phyloP scores from a whole-genome alignment of 2,329 filamentous ascomycete genomes.

The Botryotinia calthae region DNA sequence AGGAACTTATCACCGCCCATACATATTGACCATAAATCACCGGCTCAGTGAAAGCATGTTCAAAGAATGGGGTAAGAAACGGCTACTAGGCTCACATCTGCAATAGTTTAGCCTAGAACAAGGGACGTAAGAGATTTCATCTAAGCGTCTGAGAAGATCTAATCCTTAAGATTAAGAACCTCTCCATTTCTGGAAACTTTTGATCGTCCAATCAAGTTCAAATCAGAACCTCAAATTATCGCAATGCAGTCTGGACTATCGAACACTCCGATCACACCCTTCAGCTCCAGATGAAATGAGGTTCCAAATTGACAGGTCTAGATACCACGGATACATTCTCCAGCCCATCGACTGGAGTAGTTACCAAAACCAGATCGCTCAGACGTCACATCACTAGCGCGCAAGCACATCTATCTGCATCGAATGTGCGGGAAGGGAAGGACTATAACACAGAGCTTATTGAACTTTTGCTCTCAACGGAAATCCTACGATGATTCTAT shows the following conservation, averaged over 20 bases:
- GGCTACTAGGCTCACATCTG: background rate
- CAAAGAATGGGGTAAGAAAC: background rate
- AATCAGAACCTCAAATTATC: background rate
- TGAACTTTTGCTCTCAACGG: background rate
- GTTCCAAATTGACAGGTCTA: background rate
- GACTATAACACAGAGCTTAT: background rate
- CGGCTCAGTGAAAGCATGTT: background rate
- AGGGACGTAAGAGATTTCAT: background rate
- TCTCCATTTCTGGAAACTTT: background rate
- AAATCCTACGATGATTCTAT: background rate
- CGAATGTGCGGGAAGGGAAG: accelerated
- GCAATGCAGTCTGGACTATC: accelerated
- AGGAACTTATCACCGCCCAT: background rate
- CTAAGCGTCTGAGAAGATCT: background rate
- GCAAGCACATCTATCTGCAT: background rate
- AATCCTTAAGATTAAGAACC: background rate
- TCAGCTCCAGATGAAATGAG: background rate
- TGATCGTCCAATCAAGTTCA: background rate
- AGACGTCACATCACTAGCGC: background rate
- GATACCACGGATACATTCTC: background rate
- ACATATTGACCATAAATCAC: background rate
- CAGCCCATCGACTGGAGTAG: background rate
- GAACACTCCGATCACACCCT: background rate
- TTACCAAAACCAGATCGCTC: background rate
- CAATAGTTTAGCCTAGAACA: background rate